phyloP scores from a whole-genome alignment of 208 protist genomes.

The Leishmania guyanensis region DNA sequence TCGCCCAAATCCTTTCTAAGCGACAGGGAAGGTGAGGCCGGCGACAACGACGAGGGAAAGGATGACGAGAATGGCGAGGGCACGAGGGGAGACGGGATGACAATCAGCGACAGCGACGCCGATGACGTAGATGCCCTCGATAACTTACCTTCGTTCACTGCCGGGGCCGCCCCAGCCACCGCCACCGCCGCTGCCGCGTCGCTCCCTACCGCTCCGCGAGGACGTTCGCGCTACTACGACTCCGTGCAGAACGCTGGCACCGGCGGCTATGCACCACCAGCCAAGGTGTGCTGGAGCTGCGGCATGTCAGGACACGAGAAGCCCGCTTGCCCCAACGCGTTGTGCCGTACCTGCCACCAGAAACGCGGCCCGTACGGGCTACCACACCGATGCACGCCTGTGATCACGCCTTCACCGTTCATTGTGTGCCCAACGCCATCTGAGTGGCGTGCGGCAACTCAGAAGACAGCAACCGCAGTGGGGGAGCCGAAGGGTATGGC shows the following conservation, averaged over 20 bases:
- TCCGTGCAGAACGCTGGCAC: constrained; percentile 25
- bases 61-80: background rate
- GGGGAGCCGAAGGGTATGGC: constrained; percentile 39
- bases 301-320: constrained; percentile 83
- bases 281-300: constrained; percentile 86
- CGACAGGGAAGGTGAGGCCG: background rate
- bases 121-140: constrained; percentile 7
- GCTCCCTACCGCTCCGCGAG: constrained; percentile 6
- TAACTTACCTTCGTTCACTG: background rate
- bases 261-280: constrained; percentile 17
- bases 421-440: constrained; percentile 28
- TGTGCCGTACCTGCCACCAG: constrained; percentile 74
- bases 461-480: constrained; percentile 12
- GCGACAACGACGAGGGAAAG: background rate
- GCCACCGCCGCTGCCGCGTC: background rate
- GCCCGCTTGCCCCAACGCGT: constrained; percentile 71
- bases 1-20: background rate
- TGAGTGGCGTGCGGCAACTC: constrained; percentile 19
- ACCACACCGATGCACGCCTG: constrained; percentile 40
- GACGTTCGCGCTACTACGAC: constrained; percentile 70
- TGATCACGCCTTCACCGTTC: constrained; percentile 50
- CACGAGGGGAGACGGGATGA: background rate
- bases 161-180: background rate
- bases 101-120: constrained; percentile 12
- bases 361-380: constrained; percentile 37